A percentile compares a stretch with the other conserved stretches of the same genome.
These are phyloP conservation scores for Vaccinium macrocarpon DNA, from an alignment of 148 eudicot genomes.

Conservation along the genomic window DNA sequence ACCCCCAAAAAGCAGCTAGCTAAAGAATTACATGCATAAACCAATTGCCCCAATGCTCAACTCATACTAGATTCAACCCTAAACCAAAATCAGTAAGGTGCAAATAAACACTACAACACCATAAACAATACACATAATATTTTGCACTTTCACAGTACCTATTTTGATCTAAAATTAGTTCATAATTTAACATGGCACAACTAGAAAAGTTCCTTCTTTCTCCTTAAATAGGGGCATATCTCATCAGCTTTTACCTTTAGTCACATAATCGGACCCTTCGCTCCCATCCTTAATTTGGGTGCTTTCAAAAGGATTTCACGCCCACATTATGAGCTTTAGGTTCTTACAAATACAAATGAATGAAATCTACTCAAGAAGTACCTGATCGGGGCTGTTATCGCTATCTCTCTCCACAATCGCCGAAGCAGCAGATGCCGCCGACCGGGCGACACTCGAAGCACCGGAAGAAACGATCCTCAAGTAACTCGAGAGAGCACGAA, in stretches of 20 bases:
- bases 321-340: background rate
- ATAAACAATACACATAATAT: background rate
- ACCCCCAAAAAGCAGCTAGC: background rate
- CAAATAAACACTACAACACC: background rate
- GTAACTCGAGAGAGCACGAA: conserved; percentile 62
- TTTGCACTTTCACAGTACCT: background rate
- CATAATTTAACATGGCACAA: background rate
- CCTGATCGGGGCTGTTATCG: conserved; percentile 68
- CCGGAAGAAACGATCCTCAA: conserved; percentile 77
- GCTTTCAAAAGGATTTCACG: background rate
- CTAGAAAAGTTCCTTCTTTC: background rate
- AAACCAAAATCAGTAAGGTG: background rate
- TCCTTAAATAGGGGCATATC: background rate
- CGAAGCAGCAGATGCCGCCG: conserved; percentile 71
- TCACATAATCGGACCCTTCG: background rate
- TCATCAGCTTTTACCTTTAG: background rate
- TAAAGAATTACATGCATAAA: background rate
- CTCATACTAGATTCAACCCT: background rate
- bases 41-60: background rate
- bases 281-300: background rate
- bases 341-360: background rate
- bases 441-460: conserved; percentile 75
- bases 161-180: background rate
- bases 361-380: conserved; percentile 9
- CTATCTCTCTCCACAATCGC: conserved; percentile 67